phyloP scores from a whole-genome alignment of 441 rosid genomes.

The Corymbia calophylla region DNA sequence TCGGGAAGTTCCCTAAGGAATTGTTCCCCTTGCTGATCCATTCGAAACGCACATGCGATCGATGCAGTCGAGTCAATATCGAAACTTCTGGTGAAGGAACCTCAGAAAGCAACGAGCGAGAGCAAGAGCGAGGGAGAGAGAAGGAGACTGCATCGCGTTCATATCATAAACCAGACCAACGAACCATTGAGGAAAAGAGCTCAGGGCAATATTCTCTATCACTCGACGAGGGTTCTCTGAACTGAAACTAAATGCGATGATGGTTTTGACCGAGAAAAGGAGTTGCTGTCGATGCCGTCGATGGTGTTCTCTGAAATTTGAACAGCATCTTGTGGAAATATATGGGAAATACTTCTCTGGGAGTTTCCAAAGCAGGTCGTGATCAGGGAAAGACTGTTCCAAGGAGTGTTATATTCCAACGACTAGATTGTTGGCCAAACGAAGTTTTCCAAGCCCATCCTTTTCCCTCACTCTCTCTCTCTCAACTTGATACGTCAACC shows the following conservation, averaged over 20 bases:
- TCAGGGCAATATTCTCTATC: neutral
- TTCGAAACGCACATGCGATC: neutral
- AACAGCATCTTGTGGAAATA: neutral
- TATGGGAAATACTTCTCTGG: neutral
- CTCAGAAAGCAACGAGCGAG: neutral
- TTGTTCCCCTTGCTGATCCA: neutral
- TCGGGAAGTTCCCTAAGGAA: neutral
- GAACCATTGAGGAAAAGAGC: neutral
- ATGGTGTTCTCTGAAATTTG: neutral
- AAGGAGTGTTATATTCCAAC: neutral
- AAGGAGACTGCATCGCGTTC: neutral
- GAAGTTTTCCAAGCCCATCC: neutral
- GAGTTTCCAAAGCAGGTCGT: neutral
- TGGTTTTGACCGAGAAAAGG: neutral
- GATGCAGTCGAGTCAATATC: neutral
- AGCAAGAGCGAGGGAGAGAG: neutral
- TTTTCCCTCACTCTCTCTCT: neutral
- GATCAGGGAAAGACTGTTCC: neutral
- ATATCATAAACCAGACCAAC: neutral
- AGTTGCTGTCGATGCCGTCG: neutral
- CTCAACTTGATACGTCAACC: neutral
- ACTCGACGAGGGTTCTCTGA: neutral
- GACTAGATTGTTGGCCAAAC: neutral
- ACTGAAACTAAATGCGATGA: neutral
- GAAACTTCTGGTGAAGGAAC: neutral